A percentile compares a stretch with the other conserved stretches of the same genome.
Conservation (phyloP, 2,329 filamentous ascomycete genomes). For the Neopestalotiopsis sp. region DNA sequence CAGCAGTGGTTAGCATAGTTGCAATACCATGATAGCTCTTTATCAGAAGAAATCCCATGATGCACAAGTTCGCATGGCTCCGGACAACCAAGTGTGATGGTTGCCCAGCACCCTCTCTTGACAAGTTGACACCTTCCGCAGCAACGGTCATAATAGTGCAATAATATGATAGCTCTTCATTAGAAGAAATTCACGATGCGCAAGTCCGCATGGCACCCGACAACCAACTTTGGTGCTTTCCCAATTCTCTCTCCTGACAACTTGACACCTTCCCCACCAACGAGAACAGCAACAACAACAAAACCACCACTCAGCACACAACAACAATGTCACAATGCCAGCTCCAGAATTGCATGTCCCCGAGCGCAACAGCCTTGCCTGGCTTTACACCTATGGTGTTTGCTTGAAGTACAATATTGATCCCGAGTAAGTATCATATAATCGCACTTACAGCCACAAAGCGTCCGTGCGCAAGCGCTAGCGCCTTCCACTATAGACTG, state of each 20-base stretch:
- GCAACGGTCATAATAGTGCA: too few species aligned
- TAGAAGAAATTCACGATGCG: too few species aligned
- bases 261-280: background rate
- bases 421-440: slow-evolving; percentile 9
- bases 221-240: background rate
- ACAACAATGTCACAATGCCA: slow-evolving; percentile 1
- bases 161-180: too few species aligned
- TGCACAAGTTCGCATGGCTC: background rate
- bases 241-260: background rate
- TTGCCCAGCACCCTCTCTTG: background rate
- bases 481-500: background rate
- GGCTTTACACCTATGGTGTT: background rate
- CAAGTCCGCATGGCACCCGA: background rate
- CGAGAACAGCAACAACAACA: background rate
- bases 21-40: too few species aligned
- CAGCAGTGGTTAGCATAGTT: too few species aligned
- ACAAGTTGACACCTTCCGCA: too few species aligned
- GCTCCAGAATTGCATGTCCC: background rate
- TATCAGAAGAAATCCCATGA: too few species aligned
- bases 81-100: background rate
- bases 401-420: slow-evolving; percentile 13
- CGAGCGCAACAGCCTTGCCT: background rate
- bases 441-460: slow-evolving; percentile 1
- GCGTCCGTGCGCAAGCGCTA: too few species aligned
- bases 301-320: background rate